Conservation (phyloP, 2,329 filamentous ascomycete species). For the Diaporthe ilicicola region DNA sequence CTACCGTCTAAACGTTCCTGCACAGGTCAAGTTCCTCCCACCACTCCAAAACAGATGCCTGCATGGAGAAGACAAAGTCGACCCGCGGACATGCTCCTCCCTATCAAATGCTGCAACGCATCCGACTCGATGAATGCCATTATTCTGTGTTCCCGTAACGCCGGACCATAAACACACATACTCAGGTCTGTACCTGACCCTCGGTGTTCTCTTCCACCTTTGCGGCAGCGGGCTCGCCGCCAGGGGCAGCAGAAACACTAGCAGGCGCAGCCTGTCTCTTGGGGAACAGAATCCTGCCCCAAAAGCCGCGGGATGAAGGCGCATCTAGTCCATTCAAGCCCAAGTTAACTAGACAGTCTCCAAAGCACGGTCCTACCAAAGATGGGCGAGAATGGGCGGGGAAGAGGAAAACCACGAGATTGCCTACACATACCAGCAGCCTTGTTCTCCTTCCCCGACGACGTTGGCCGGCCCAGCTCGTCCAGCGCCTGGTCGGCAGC, state of each 20-base stretch:
- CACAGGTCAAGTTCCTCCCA: neutral
- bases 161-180: neutral
- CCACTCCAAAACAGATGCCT: too few species aligned
- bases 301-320: neutral
- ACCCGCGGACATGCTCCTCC: neutral
- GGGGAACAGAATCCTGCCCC: constrained; percentile 29
- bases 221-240: neutral
- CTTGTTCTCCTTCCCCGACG: constrained; percentile 1
- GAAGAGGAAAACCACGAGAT: too few species aligned
- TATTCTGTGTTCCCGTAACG: neutral
- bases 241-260: neutral
- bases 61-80: neutral
- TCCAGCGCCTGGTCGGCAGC: constrained; percentile 9
- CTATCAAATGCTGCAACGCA: neutral
- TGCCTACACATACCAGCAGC: constrained; percentile 21
- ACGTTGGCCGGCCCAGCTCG: neutral
- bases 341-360: neutral
- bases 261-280: neutral
- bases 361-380: neutral
- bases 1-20: neutral
- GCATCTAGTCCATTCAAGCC: neutral
- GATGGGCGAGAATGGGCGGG: neutral
- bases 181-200: neutral
- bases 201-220: neutral
- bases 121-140: too few species aligned